phyloP scores from a whole-genome alignment of 1,284 basidiomycete species.

The Tranzscheliella williamsii region DNA sequence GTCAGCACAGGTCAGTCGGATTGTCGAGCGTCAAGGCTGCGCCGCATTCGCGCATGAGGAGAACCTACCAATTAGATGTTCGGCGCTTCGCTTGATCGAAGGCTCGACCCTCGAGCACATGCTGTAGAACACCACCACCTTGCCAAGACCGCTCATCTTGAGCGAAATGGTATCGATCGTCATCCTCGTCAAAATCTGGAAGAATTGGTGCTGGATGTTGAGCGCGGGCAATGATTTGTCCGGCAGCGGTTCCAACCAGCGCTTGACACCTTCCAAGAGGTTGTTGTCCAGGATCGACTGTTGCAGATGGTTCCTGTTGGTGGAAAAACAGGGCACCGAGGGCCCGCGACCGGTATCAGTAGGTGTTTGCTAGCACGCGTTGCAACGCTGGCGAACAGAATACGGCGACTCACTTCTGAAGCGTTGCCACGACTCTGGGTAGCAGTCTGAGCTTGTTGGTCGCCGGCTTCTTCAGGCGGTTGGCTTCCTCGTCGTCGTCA shows the following conservation, averaged over 20 bases:
- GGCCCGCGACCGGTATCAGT: background rate
- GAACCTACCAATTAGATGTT: slow-evolving; percentile 74
- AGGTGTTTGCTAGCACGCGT: no score
- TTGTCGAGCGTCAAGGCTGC: background rate
- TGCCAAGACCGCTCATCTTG: slow-evolving; percentile 89
- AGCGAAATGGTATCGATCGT: slow-evolving; percentile 88
- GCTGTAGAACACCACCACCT: slow-evolving; percentile 91
- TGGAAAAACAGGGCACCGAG: background rate
- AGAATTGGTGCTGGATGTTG: slow-evolving; percentile 92
- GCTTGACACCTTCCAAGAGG: slow-evolving; percentile 82
- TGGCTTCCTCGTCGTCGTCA: slow-evolving; percentile 79
- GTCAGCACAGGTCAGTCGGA: background rate
- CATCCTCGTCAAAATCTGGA: slow-evolving; percentile 76
- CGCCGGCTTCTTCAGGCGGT: slow-evolving; percentile 80
- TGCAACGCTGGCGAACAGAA: background rate
- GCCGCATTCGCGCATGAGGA: no score
- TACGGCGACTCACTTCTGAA: slow-evolving; percentile 77
- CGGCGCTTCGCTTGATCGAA: slow-evolving; percentile 77
- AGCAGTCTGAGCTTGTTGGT: slow-evolving; percentile 82
- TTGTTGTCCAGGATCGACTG: slow-evolving; percentile 96
- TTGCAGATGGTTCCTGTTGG: slow-evolving; percentile 73
- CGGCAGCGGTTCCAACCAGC: slow-evolving; percentile 92
- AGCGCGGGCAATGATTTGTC: slow-evolving; percentile 90
- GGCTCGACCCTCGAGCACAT: slow-evolving; percentile 82
- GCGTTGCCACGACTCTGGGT: slow-evolving; percentile 83